These are phyloP conservation scores for Chiua virens DNA, from an alignment of 768 basidiomycete species.

Conservation along the genomic window DNA sequence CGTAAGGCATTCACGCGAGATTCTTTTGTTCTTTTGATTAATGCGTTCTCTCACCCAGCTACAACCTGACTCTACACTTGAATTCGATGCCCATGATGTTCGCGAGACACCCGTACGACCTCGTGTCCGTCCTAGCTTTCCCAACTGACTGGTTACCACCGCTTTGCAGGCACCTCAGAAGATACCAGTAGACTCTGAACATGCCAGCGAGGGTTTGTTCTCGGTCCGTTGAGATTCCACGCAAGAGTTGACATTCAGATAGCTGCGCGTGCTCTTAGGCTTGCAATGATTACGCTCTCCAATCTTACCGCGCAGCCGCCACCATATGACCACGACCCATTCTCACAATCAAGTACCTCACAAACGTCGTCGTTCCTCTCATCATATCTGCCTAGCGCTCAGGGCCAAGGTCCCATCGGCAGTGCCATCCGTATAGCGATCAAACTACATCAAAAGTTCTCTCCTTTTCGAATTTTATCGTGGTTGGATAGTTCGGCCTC, in stretches of 20 bases:
- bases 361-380: conserved; percentile 55
- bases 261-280: conserved; percentile 76
- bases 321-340: conserved; percentile 54
- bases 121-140: background rate
- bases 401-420: conserved; percentile 77
- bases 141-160: background rate
- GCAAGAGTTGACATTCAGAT: conserved; percentile 2
- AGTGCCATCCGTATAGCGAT: conserved; percentile 65
- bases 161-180: conserved; percentile 13
- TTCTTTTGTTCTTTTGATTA: background rate
- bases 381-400: conserved; percentile 65
- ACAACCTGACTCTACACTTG: conserved; percentile 12
- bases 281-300: conserved; percentile 67
- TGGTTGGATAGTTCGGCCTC: conserved; percentile 40
- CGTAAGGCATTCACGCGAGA: conserved; percentile 7
- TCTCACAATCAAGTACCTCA: conserved; percentile 35
- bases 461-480: conserved; percentile 45
- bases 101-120: conserved; percentile 17
- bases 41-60: conserved; percentile 7
- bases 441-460: conserved; percentile 64
- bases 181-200: conserved; percentile 34
- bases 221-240: background rate
- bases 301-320: conserved; percentile 62
- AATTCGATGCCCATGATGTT: background rate
- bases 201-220: conserved; percentile 51